A percentile compares a stretch with the other conserved stretches of the same genome.
These are phyloP conservation scores for Trichoderma gamsii DNA, from an alignment of 495 filamentous ascomycete genomes.

Conservation along the genomic window DNA sequence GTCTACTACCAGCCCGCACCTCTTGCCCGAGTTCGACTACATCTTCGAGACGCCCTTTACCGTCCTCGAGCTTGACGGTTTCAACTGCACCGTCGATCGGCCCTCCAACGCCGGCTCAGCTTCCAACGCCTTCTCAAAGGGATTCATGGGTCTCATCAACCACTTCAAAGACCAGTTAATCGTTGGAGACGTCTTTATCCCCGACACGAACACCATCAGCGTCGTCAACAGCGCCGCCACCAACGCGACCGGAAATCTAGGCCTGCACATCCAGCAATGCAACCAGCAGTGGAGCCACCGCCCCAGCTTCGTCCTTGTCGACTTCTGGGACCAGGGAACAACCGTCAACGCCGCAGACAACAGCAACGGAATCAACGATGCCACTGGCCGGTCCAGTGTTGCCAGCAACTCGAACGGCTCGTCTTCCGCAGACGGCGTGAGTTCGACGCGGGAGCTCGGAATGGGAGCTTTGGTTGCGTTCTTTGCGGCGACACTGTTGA, in stretches of 20 bases:
- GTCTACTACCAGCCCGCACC: slow-evolving; percentile 47
- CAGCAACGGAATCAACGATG: slow-evolving; percentile 48
- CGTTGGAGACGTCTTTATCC: slow-evolving; percentile 49
- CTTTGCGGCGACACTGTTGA: slow-evolving; percentile 23
- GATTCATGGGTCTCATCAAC: slow-evolving; percentile 59
- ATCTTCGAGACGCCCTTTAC: slow-evolving; percentile 69
- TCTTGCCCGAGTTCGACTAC: slow-evolving; percentile 63
- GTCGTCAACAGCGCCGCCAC: slow-evolving; percentile 50
- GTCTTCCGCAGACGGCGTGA: neutral
- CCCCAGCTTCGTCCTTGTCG: slow-evolving; percentile 58
- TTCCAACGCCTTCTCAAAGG: slow-evolving; percentile 37
- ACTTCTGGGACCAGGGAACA: slow-evolving; percentile 62
- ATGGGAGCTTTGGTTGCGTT: slow-evolving; percentile 26
- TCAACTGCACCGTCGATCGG: slow-evolving; percentile 59
- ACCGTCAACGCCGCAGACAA: slow-evolving; percentile 50
- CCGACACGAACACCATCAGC: slow-evolving; percentile 46
- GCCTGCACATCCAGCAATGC: slow-evolving; percentile 51
- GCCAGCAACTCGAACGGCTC: slow-evolving; percentile 1
- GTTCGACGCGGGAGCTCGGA: neutral
- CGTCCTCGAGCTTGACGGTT: slow-evolving; percentile 43
- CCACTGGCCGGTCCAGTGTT: neutral
- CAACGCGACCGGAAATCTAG: slow-evolving; percentile 48
- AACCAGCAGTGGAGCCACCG: slow-evolving; percentile 42
- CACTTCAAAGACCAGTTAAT: slow-evolving; percentile 62
- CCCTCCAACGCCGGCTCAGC: slow-evolving; percentile 41